A percentile compares a stretch with the other conserved stretches of the same genome.
Evolutionary conservation across 2,329 filamentous ascomycete species (phyloP).

Genomic region (Botrytis pseudocinerea): DNA sequence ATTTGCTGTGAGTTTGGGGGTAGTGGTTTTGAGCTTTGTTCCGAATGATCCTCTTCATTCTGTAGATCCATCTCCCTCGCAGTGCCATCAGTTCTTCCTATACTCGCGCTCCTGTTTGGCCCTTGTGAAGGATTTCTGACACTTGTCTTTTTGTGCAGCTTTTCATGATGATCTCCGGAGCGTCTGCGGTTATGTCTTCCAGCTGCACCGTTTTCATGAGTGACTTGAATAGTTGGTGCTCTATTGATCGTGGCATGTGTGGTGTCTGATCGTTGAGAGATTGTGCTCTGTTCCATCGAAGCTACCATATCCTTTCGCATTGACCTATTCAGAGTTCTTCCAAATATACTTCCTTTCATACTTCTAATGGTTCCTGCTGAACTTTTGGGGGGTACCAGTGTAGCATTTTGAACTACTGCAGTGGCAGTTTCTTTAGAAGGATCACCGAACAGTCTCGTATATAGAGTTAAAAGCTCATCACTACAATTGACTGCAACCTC

Average conservation of each 20-base stretch:
- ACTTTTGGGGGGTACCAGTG: constrained; percentile 57
- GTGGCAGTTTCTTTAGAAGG: constrained; percentile 44
- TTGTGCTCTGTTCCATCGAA: constrained; percentile 40
- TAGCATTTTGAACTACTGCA: not conserved
- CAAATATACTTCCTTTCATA: constrained; percentile 75
- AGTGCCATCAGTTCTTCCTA: constrained; percentile 46
- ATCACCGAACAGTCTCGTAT: constrained; percentile 75
- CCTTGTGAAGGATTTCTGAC: constrained; percentile 41
- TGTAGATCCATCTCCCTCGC: constrained; percentile 38
- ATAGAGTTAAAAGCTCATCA: constrained; percentile 80
- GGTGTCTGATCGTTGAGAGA: constrained; percentile 38
- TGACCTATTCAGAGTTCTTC: constrained; percentile 50
- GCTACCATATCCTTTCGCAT: constrained; percentile 46
- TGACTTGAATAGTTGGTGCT: constrained; percentile 75
- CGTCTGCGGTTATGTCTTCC: constrained; percentile 39
- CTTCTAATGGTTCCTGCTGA: constrained; percentile 70
- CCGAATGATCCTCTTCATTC: constrained; percentile 39
- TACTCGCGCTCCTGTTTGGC: constrained; percentile 52
- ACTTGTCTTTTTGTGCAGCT: constrained; percentile 42
- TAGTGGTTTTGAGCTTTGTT: constrained; percentile 26
- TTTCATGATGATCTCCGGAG: constrained; percentile 37
- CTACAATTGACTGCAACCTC: constrained; percentile 85
- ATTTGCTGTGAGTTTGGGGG: constrained; percentile 36
- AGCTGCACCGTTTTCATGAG: constrained; percentile 57
- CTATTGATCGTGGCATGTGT: constrained; percentile 34